Base-by-base conservation (phyloP, 768 basidiomycete species). In the Stropharia rugosoannulata region DNA sequence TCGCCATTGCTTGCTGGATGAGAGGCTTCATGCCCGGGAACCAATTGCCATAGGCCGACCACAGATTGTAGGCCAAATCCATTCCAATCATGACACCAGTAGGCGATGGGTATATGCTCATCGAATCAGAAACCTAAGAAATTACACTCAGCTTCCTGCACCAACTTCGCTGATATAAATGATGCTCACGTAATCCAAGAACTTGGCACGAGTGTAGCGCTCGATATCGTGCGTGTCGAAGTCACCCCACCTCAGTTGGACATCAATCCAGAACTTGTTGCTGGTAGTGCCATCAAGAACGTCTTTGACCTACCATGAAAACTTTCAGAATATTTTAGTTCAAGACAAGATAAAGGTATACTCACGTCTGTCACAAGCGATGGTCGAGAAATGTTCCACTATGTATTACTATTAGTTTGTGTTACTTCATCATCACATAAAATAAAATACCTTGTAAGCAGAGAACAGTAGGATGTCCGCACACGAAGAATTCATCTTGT, bases 401-500 rank as follows among this genome's bases (percentile, higher is more conserved):
- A 70, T 70, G 69, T 22, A 55, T 27, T 29, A 18, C 49, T 54
- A 38, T 42, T 13, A 55, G 53, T 35, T 39, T 32, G 16, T 35
- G 8, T 38, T 11, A 1, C 44, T 13, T 29, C 29, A 40, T 16
- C 22, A 5, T 27, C 35, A 4, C n/a, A n/a, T n/a, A 15, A 19
- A 15, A 35, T 9, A 18, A 55, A 70, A 8, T 59, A 82, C 84
- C 78, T 93, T 94, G 72, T 93, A 91, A 1, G 92, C 90, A 11
- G 95, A 97, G 84, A 99, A 98, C 49, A 99, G 80, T 16, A 99
- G 79, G 67, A 99, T 96, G 67, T 99, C 97, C 49, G 96, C 96
- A 61, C 96, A 98, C n/a, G 95, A 96, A 7, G 95, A 97, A 75
- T 99, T 99, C 97, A 99, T 98, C 84, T 99, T 99, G 85, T 99